Conservation (phyloP, 2,329 filamentous ascomycete species). For the Colletotrichum australisinense region DNA sequence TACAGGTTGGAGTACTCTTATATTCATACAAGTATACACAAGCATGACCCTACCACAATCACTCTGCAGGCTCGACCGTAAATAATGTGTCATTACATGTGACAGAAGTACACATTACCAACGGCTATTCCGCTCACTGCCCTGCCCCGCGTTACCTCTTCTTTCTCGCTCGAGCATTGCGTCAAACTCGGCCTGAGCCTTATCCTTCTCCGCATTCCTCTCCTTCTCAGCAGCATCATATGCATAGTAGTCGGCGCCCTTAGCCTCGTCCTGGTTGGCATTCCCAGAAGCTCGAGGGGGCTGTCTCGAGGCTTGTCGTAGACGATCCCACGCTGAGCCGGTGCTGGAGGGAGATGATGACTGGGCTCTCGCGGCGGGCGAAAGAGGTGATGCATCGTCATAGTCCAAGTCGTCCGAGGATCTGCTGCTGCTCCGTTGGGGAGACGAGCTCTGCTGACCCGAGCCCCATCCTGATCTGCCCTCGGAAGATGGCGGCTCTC, state of each 20-base stretch:
- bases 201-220: slow-evolving; percentile 50
- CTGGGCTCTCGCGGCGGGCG: slow-evolving; percentile 40
- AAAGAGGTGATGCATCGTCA: slow-evolving; percentile 57
- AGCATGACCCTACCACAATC: not conserved
- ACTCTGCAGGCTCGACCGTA: not conserved
- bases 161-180: slow-evolving; percentile 59
- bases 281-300: slow-evolving; percentile 1
- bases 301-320: slow-evolving; percentile 50
- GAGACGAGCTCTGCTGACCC: slow-evolving; percentile 9
- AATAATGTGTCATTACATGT: not conserved
- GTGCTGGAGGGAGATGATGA: slow-evolving; percentile 28
- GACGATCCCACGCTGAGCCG: slow-evolving; percentile 57
- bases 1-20: not conserved
- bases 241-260: slow-evolving; percentile 46
- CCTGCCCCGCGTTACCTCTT: slow-evolving; percentile 9
- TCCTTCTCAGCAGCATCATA: slow-evolving; percentile 52
- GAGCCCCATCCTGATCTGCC: not conserved
- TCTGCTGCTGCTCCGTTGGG: slow-evolving; percentile 13
- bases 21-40: not conserved
- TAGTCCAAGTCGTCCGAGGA: slow-evolving; percentile 37
- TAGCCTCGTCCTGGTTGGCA: slow-evolving; percentile 28
- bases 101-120: slow-evolving; percentile 16
- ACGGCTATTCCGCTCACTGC: slow-evolving; percentile 1
- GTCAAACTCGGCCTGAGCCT: slow-evolving; percentile 64
- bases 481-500: slow-evolving; percentile 7